These are phyloP conservation scores for Neoascochyta sp. DNA, from an alignment of 2,329 filamentous ascomycete genomes.

Conservation along the genomic window DNA sequence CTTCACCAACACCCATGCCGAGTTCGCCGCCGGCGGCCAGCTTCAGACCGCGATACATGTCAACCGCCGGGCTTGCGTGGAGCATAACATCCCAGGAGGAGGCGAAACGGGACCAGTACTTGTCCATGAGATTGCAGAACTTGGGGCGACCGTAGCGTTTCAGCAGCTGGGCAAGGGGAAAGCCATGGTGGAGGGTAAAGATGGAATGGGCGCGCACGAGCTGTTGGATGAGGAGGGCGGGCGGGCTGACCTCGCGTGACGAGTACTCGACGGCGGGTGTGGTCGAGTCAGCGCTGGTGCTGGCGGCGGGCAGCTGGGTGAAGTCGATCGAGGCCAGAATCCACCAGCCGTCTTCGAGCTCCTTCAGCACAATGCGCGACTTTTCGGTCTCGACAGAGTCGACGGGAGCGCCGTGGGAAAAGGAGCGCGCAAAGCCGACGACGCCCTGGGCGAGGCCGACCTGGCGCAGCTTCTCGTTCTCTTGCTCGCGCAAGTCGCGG, in stretches of 20 bases:
- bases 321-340: constrained; percentile 82
- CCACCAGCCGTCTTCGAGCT: constrained; percentile 94
- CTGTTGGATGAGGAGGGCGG: constrained; percentile 73
- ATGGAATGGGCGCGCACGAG: constrained; percentile 75
- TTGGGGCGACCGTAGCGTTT: constrained; percentile 60
- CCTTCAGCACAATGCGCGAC: constrained; percentile 75
- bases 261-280: constrained; percentile 69
- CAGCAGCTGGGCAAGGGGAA: constrained; percentile 68
- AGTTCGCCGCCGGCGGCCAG: constrained; percentile 86
- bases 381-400: constrained; percentile 90
- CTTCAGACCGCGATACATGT: constrained; percentile 79
- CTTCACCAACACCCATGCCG: constrained; percentile 90
- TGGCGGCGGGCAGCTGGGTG: constrained; percentile 62
- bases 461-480: constrained; percentile 84
- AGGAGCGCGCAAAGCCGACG: constrained; percentile 77
- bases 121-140: constrained; percentile 69
- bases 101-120: constrained; percentile 73
- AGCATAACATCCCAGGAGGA: constrained; percentile 80
- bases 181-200: constrained; percentile 84
- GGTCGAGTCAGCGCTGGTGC: constrained; percentile 25
- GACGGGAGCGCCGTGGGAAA: constrained; percentile 71
- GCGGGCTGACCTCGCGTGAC: constrained; percentile 81
- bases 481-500: constrained; percentile 53
- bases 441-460: constrained; percentile 96
- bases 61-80: constrained; percentile 79